Evolutionary conservation across 108 stramenopile species (phyloP).

Genomic region (Cyclotella distinguenda): DNA sequence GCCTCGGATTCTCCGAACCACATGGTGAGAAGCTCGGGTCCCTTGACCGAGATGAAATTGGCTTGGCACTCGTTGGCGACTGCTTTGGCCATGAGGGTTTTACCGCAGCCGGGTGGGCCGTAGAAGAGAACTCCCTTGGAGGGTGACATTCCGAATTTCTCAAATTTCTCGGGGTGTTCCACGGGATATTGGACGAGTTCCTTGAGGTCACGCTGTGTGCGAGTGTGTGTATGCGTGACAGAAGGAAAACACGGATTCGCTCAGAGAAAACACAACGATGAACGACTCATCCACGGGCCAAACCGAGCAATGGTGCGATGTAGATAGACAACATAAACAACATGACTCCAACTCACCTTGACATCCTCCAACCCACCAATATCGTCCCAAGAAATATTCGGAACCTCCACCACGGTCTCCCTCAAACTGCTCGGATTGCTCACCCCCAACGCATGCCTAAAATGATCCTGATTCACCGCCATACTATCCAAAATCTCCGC

Average conservation of each 20-base stretch:
- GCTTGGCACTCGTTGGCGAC: slow-evolving; percentile 99
- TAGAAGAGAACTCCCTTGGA: slow-evolving; percentile 99
- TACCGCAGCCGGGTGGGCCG: slow-evolving; percentile 98
- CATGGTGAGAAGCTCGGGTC: slow-evolving; percentile 99
- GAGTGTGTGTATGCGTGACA: no score
- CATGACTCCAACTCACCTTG: slow-evolving; percentile 65
- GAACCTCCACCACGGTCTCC: slow-evolving; percentile 99
- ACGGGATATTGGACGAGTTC: slow-evolving; percentile 99
- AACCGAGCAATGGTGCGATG: neutral
- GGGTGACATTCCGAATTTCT: slow-evolving; percentile 99
- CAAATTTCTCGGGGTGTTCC: slow-evolving; percentile 99
- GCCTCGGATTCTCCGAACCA: slow-evolving; percentile 99
- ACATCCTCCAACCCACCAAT: slow-evolving; percentile 98
- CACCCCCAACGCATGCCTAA: slow-evolving; percentile 93
- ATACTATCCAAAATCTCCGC: slow-evolving; percentile 98
- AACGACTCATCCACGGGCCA: neutral
- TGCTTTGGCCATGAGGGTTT: slow-evolving; percentile 99
- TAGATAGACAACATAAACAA: neutral
- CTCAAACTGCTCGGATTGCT: slow-evolving; percentile 98
- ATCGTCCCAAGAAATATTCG: slow-evolving; percentile 98
- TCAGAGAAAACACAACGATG: neutral
- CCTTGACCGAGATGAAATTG: slow-evolving; percentile 98
- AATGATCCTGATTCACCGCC: slow-evolving; percentile 99
- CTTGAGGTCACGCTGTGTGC: slow-evolving; percentile 97
- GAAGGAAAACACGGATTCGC: neutral